These are phyloP conservation scores for Elsinoe arachidis DNA, from an alignment of 2,329 filamentous ascomycete species.

Conservation along the genomic window DNA sequence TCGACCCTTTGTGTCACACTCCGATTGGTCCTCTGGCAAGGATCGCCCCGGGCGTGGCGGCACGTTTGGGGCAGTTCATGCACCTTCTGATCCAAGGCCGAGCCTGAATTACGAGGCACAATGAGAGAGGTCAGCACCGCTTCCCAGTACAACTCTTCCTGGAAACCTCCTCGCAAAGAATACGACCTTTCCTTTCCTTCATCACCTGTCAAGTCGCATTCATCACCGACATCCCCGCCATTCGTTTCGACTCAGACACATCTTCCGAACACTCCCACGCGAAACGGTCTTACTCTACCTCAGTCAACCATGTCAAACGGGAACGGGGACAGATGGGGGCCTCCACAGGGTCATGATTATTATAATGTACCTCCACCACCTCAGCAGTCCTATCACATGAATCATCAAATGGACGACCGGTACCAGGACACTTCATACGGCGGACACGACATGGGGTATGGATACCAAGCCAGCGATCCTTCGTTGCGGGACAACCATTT, in stretches of 20 bases:
- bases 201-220: neutral
- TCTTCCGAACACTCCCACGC: neutral
- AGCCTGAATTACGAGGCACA: neutral
- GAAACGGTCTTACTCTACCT: slow-evolving; percentile 7
- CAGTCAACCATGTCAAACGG: slow-evolving; percentile 6
- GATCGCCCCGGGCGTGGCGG: slow-evolving; percentile 8
- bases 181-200: neutral
- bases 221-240: neutral
- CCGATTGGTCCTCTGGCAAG: neutral
- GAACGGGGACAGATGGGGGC: slow-evolving; percentile 8
- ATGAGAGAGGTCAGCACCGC: slow-evolving; percentile 14
- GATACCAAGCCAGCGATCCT: neutral
- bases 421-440: slow-evolving; percentile 10
- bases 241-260: slow-evolving; percentile 2
- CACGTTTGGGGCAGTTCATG: slow-evolving; percentile 9
- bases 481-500: slow-evolving; percentile 12
- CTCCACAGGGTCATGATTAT: slow-evolving; percentile 5
- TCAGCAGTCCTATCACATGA: slow-evolving; percentile 1
- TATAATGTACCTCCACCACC: slow-evolving; percentile 8
- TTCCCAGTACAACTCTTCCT: slow-evolving; percentile 10
- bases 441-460: slow-evolving; percentile 1
- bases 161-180: slow-evolving; percentile 5
- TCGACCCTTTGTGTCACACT: neutral
- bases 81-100: neutral
- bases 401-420: slow-evolving; percentile 8